Evolutionary conservation across 2,329 filamentous ascomycete genomes (phyloP).

Genomic region (Phialophora expanda): DNA sequence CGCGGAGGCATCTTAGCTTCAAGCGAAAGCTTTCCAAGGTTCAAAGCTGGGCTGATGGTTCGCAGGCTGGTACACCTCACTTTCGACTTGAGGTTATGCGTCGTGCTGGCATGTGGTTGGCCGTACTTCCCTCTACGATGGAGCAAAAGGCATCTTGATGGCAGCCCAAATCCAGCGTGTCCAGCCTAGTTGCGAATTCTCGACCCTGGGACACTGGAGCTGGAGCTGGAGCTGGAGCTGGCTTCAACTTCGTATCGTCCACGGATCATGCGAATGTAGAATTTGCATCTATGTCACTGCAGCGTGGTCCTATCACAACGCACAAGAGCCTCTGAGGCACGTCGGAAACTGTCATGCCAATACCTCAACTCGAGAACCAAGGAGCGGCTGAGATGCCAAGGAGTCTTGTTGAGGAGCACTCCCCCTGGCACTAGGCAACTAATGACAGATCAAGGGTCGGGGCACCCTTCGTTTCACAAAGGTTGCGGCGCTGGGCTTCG

Average conservation of each 20-base stretch:
- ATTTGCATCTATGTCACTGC: background rate
- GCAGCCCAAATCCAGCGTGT: background rate
- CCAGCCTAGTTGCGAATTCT: background rate
- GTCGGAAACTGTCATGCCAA: background rate
- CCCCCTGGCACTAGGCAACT: background rate
- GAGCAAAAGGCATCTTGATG: background rate
- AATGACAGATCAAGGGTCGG: background rate
- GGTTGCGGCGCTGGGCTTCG: background rate
- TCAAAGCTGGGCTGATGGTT: background rate
- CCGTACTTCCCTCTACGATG: background rate
- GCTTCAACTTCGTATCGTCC: background rate
- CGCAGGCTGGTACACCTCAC: background rate
- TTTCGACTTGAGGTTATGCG: background rate
- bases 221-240: background rate
- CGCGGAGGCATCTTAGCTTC: background rate
- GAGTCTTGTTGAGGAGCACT: background rate
- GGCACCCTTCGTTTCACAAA: background rate
- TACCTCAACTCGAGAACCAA: background rate
- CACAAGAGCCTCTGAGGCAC: background rate
- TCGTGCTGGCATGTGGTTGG: background rate
- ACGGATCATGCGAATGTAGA: background rate
- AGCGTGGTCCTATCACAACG: background rate
- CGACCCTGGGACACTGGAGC: background rate
- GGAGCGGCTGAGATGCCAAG: conserved; percentile 9
- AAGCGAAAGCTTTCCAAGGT: background rate